A percentile compares a stretch with the other conserved stretches of the same genome.
Evolutionary conservation across 2,329 filamentous ascomycete genomes (phyloP).

Genomic region (Pestalotiopsis sp.): DNA sequence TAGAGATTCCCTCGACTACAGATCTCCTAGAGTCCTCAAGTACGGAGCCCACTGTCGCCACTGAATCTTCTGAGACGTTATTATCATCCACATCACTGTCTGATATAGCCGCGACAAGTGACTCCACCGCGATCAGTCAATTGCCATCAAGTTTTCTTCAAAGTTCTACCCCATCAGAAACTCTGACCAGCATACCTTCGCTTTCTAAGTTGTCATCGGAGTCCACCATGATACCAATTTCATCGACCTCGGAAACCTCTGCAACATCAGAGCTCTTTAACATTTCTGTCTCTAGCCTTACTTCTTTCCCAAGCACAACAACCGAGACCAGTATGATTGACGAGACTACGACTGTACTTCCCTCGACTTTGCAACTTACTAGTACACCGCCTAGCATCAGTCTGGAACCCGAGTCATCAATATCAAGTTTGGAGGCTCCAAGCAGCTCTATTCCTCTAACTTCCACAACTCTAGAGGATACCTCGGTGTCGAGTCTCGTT

Average conservation of each 20-base stretch:
- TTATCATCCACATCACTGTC: background rate
- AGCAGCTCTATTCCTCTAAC: background rate
- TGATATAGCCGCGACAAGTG: background rate
- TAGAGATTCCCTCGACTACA: too few relatives aligned
- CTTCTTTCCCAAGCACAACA: background rate
- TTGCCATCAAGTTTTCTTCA: background rate
- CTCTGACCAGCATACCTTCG: background rate
- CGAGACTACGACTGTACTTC: background rate
- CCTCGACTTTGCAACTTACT: background rate
- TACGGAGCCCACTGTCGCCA: too few relatives aligned
- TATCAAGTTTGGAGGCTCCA: background rate
- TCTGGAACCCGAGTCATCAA: background rate
- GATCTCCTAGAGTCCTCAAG: too few relatives aligned
- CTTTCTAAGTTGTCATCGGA: background rate
- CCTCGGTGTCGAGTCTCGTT: background rate
- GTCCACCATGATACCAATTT: background rate
- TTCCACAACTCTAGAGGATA: background rate
- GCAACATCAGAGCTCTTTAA: background rate
- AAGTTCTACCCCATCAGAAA: background rate
- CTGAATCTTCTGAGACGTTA: too few relatives aligned
- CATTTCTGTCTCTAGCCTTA: background rate
- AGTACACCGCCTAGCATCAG: background rate
- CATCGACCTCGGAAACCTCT: background rate
- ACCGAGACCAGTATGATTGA: background rate
- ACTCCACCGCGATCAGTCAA: background rate